phyloP scores from a whole-genome alignment of 805 yeast species.

The Candida sithepensis region DNA sequence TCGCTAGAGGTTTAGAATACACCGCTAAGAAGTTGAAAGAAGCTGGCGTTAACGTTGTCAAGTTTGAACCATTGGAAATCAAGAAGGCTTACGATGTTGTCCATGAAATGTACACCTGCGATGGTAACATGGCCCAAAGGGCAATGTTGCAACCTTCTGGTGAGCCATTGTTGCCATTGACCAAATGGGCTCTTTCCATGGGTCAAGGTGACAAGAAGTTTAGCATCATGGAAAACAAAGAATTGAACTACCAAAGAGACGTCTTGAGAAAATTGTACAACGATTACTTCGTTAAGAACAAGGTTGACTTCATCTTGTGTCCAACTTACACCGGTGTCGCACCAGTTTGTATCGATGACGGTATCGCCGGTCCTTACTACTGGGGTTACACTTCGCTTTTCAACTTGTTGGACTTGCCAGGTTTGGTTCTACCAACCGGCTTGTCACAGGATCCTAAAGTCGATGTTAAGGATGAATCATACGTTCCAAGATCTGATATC shows the following conservation, averaged over 20 bases:
- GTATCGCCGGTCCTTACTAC: constrained; percentile 47
- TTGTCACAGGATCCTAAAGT: constrained; percentile 47
- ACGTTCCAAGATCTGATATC: constrained; percentile 40
- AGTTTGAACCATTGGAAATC: constrained; percentile 56
- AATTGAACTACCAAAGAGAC: constrained; percentile 55
- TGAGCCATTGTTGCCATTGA: constrained; percentile 63
- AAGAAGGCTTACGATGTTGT: constrained; percentile 59
- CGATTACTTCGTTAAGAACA: constrained; percentile 47
- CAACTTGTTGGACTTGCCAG: constrained; percentile 70
- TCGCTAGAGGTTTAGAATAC: constrained; percentile 50
- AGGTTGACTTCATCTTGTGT: constrained; percentile 62
- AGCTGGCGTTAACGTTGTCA: constrained; percentile 57
- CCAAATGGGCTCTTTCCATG: constrained; percentile 55
- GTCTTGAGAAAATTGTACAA: constrained; percentile 53
- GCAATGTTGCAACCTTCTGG: constrained; percentile 55
- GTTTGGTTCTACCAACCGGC: constrained; percentile 61
- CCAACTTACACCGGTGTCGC: constrained; percentile 72
- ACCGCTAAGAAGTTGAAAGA: constrained; percentile 50
- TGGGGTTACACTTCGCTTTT: constrained; percentile 81
- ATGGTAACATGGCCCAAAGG: constrained; percentile 61
- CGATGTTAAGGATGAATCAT: constrained; percentile 44
- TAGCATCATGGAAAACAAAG: constrained; percentile 50
- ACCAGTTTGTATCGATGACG: constrained; percentile 53
- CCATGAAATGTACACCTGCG: constrained; percentile 53
- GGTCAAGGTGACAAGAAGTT: constrained; percentile 54